Evolutionary conservation across 2,329 filamentous ascomycete species (phyloP), one percentile per base, ranked within the genome.

Genomic region (Ceratocystis diversiconidia): DNA sequence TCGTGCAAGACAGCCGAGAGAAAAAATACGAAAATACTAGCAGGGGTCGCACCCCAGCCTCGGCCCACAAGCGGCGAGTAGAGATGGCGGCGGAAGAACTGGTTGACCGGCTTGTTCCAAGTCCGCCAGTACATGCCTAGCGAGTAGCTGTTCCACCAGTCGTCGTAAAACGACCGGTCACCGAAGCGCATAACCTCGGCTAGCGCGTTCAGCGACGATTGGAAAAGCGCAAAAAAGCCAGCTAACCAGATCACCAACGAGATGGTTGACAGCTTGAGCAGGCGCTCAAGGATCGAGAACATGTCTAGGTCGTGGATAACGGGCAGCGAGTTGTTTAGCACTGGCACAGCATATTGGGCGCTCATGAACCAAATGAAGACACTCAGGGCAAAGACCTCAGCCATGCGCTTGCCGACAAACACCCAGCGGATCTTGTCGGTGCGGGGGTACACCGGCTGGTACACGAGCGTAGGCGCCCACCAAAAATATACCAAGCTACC

Each of bases 21-120:
- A 17, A 90, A 77, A 75, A 99, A 99, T 8, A 97, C 94, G 67
- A 87, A 80, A 32, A 89, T 78, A 71, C 90, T 92, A 1, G 94
- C 90, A 0, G 81, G 73, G 2, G 78, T 76, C 7, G 86, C 82
- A 66, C 82, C 88, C 80, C 89, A 92, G 0, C 94, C 94, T 60
- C 94, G 82, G 0, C 89, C 90, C 41, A 95, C 81, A 69, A 99
- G 80, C 1, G 94, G 94, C 48, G 87, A 87, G 76, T 94, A 97
- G 63, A 99, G 85, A 74, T 99, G 94, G 46, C 94, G 82, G 72
- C 90, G 92, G 86, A 99, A 97, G 75, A 96, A 99, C 67, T 91
- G 87, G 72, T 95, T 95, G 5, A 99, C 92, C 0, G 94, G 94
- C 74, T 95, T 95, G 77, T 99, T 99, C 94, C 94, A 99, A 0